Base-by-base conservation (phyloP, 192 early-diverging fungal genomes). In the Fimicolochytrium jonesii region DNA sequence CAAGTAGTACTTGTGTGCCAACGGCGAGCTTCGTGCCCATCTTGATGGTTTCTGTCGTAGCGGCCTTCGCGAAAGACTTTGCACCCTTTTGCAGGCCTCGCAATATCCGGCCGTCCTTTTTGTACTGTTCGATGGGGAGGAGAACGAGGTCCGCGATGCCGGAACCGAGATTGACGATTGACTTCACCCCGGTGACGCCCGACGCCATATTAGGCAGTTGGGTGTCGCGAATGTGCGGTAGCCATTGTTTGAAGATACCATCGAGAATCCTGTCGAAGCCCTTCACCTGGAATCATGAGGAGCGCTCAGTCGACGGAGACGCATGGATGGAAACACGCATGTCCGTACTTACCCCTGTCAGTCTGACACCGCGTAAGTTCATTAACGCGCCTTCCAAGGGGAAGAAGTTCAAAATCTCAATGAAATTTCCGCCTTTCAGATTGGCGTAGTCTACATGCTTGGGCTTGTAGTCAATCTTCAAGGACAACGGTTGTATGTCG, bases 391-490 rank as follows among this genome's bases (percentile, higher is more conserved):
- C 91, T 44, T 96, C 93, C 53, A 98, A 69, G 31, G 86, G 91
- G 76, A 97, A 90, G 36, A 98, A 86, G 69, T 98, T 98, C 56
- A 97, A 77, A 30, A 98, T 68, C 72, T 93, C 90, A 13, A 83
- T 76, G 54, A 91, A 67, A 62, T 90, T 86, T 10, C 91, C 91
- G 29, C 79, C 85, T 44, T 84, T 79, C 2, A 93, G 62, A 48
- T 78, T 86, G 10, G 75, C 73, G 29, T 83, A 85, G 45, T 93
- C 90, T 35, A 94, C 79, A 23, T 90, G 88, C 59, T 95, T 92
- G n/a, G 96, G 91, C 72, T 97, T 97, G 77, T 95, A 98, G 74
- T 98, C 95, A 59, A 98, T 79, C 55, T 92, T 93, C 50, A 96
- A 66, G 4, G 77, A 77, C 43, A 98, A 82, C 2, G 92, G 88